phyloP scores from a whole-genome alignment of 2,329 filamentous ascomycete species.

The Colletotrichum lini region DNA sequence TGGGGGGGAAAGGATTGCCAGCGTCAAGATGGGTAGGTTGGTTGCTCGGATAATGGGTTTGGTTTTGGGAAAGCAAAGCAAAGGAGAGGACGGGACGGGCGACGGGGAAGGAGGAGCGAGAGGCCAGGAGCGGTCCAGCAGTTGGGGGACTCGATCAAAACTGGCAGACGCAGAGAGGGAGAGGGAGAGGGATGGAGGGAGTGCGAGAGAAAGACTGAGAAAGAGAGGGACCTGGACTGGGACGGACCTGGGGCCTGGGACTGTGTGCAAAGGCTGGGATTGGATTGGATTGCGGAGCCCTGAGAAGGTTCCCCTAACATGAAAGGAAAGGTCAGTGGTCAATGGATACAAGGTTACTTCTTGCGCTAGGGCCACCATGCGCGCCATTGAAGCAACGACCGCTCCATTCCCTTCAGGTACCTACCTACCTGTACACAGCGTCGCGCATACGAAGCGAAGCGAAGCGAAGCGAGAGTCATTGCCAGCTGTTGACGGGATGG shows the following conservation, averaged over 20 bases:
- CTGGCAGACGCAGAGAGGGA: neutral
- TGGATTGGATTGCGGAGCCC: constrained; percentile 39
- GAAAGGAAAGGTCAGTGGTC: constrained; percentile 37
- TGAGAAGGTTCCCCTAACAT: constrained; percentile 39
- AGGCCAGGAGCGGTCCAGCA: constrained; percentile 24
- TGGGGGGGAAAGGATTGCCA: constrained; percentile 33
- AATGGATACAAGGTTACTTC: constrained; percentile 36
- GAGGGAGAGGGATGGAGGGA: neutral
- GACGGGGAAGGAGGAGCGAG: constrained; percentile 32
- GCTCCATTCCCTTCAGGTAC: neutral
- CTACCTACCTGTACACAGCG: constrained; percentile 4
- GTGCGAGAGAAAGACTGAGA: neutral
- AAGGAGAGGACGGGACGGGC: constrained; percentile 41
- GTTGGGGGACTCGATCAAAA: constrained; percentile 1
- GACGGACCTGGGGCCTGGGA: constrained; percentile 5
- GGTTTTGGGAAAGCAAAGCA: constrained; percentile 43
- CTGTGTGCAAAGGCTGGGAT: constrained; percentile 19
- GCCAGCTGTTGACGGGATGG: constrained; percentile 17
- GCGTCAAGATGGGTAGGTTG: constrained; percentile 39
- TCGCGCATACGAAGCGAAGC: constrained; percentile 3
- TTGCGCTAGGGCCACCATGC: constrained; percentile 34
- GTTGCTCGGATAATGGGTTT: constrained; percentile 41
- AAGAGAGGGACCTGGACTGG: constrained; percentile 5
- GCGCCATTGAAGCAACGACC: constrained; percentile 35
- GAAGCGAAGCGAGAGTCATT: constrained; percentile 9